Base-by-base conservation (phyloP, 2,329 filamentous ascomycete species). In the Botrytis paeoniae region DNA sequence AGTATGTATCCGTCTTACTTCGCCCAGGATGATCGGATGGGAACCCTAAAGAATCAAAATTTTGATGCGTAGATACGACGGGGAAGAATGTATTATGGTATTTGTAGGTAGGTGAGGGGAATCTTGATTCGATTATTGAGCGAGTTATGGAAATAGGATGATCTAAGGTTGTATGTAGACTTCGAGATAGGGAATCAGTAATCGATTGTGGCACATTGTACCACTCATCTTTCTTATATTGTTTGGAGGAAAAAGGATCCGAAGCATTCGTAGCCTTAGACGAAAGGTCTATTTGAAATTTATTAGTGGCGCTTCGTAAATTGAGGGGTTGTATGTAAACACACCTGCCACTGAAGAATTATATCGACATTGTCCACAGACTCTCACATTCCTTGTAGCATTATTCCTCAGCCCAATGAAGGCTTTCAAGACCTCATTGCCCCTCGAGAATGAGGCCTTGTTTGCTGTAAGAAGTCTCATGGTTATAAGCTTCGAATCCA, bases 21-120 rank as follows among this genome's bases (percentile, higher is more conserved):
- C 96, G 91, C 74, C 96, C 96, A 6, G 94, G 93, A 79, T 99
- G 96, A 81, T 98, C 92, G 10, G 86, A 80, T 0, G 95, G 92
- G 80, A 99, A 98, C 62, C 95, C 95, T 12, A 99, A 86, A n/a
- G 95, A 96, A 83, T 99, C 96, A 81, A 99, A 99, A 82, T 99
- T 99, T 80, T 98, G 92, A 18, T 86, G 83, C 3, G 93, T 92
- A 48, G 92, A 91, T 37, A 98, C 96, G 59, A 98, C 90, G 0
- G 96, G 95, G 77, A 92, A 90, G 79, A 95, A 89, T 71, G 89
- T 85, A 80, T 93, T 94, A 85, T 98, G 89, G 79, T 92, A 90
- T 74, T 88, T 89, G 84, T 91, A 98, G 16, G 87, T 88, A 1
- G 92, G 89, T 4, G 81, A 81, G 0, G 93, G 91, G 81, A 98